These are phyloP conservation scores for Lasiodiplodia gonubiensis DNA, from an alignment of 2,329 filamentous ascomycete species.

Conservation along the genomic window DNA sequence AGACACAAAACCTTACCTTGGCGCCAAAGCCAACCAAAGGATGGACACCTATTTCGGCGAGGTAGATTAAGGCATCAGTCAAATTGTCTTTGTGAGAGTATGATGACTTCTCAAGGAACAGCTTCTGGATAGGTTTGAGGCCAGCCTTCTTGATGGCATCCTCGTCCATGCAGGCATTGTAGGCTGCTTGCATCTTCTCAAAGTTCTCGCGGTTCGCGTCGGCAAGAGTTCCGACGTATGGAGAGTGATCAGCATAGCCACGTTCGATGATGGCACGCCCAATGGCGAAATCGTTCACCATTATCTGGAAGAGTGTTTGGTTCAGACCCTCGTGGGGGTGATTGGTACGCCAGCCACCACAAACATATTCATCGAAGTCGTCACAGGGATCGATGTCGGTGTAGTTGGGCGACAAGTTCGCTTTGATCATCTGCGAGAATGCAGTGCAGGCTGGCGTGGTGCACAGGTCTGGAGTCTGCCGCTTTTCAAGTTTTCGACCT, in stretches of 20 bases:
- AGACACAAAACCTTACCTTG: too few species aligned
- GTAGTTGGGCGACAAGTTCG: slow-evolving; percentile 53
- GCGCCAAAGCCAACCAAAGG: too few species aligned
- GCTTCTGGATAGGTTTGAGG: slow-evolving; percentile 59
- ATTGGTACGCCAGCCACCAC: slow-evolving; percentile 68
- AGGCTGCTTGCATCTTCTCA: slow-evolving; percentile 67
- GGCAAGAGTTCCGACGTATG: slow-evolving; percentile 39
- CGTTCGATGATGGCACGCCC: too few species aligned
- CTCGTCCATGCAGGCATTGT: slow-evolving; percentile 70
- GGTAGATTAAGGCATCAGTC: neutral
- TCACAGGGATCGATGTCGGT: slow-evolving; percentile 69
- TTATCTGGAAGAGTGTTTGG: too few species aligned
- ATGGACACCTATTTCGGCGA: too few species aligned
- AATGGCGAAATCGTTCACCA: too few species aligned
- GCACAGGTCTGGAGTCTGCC: slow-evolving; percentile 36
- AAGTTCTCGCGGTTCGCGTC: slow-evolving; percentile 65
- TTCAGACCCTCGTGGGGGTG: too few species aligned
- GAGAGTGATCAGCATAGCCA: slow-evolving; percentile 2
- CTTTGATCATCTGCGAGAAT: neutral
- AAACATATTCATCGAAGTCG: slow-evolving; percentile 72
- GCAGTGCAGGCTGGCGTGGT: slow-evolving; percentile 8
- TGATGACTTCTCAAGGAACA: neutral
- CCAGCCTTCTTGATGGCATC: slow-evolving; percentile 61
- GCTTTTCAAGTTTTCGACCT: neutral
- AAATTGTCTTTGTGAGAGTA: too few species aligned